These are phyloP conservation scores for Odontarrhena argentea DNA, from an alignment of 345 rosid genomes.

Conservation along the genomic window DNA sequence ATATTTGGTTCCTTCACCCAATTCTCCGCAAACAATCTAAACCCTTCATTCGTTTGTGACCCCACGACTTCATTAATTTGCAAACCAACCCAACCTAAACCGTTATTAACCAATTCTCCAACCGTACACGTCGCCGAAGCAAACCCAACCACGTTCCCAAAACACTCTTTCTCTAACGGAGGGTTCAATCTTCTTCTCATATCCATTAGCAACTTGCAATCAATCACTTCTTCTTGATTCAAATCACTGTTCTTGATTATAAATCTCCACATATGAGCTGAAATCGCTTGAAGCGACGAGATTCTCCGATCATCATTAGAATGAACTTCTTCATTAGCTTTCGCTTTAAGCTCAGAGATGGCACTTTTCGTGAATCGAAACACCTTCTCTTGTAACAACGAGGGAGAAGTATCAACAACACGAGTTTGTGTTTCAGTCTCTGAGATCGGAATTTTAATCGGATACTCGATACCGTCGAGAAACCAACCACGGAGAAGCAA, in stretches of 20 bases:
- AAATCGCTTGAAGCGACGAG: constrained; percentile 44
- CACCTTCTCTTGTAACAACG: constrained; percentile 35
- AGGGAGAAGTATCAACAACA: neutral
- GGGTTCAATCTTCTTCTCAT: constrained; percentile 37
- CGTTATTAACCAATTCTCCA: constrained; percentile 5
- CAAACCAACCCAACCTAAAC: constrained; percentile 34
- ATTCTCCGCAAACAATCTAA: constrained; percentile 4
- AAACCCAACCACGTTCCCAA: constrained; percentile 23
- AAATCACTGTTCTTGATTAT: constrained; percentile 14
- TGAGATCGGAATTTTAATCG: constrained; percentile 41
- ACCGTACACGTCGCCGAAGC: constrained; percentile 29
- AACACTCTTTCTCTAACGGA: constrained; percentile 23
- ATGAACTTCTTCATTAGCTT: constrained; percentile 36
- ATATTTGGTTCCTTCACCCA: constrained; percentile 41
- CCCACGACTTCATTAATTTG: constrained; percentile 29
- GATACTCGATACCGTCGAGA: constrained; percentile 12
- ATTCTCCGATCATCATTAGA: constrained; percentile 17
- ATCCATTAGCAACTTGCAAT: constrained; percentile 25
- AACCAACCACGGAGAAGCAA: constrained; percentile 39
- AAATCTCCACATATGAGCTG: constrained; percentile 37
- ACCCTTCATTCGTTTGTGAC: constrained; percentile 31
- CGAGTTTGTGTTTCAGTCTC: neutral
- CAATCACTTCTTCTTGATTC: constrained; percentile 19
- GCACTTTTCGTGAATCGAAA: constrained; percentile 38
- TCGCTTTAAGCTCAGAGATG: constrained; percentile 41